These are phyloP conservation scores for Globisporangium rhizosaccharum DNA, from an alignment of 352 stramenopile species.

Conservation along the genomic window DNA sequence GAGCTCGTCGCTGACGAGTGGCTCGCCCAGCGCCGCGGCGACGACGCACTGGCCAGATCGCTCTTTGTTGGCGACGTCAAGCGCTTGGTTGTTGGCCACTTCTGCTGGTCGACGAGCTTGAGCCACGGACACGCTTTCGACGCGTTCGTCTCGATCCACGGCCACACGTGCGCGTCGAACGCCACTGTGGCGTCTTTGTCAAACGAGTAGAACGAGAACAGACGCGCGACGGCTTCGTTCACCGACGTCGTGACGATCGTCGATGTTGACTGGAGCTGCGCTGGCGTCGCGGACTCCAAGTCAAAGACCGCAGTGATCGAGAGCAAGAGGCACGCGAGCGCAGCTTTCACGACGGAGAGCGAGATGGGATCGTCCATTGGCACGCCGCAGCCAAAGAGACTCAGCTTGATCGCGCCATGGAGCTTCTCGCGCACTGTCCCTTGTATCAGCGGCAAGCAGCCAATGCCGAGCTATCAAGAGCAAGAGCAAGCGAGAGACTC, in stretches of 20 bases:
- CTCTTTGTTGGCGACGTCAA: conserved; percentile 26
- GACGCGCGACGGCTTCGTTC: conserved; percentile 37
- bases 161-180: conserved; percentile 45
- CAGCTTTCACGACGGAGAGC: conserved; percentile 27
- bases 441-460: conserved; percentile 44
- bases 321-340: conserved; percentile 46
- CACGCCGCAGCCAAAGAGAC: conserved; percentile 33
- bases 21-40: conserved; percentile 9
- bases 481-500: not conserved
- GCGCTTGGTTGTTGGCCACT: conserved; percentile 57
- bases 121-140: conserved; percentile 57
- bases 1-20: conserved; percentile 10
- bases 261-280: conserved; percentile 49
- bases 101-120: conserved; percentile 59
- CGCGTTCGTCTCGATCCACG: conserved; percentile 59
- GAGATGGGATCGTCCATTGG: conserved; percentile 27
- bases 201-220: conserved; percentile 44
- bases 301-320: conserved; percentile 64
- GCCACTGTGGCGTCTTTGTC: conserved; percentile 22
- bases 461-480: conserved; percentile 38
- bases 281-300: conserved; percentile 35
- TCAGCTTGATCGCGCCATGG: conserved; percentile 49
- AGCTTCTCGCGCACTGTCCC: conserved; percentile 55
- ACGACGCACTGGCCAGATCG: conserved; percentile 9
- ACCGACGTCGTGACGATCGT: conserved; percentile 55